Conservation (phyloP, 352 stramenopile species). For the Globisporangium cederbergense region DNA sequence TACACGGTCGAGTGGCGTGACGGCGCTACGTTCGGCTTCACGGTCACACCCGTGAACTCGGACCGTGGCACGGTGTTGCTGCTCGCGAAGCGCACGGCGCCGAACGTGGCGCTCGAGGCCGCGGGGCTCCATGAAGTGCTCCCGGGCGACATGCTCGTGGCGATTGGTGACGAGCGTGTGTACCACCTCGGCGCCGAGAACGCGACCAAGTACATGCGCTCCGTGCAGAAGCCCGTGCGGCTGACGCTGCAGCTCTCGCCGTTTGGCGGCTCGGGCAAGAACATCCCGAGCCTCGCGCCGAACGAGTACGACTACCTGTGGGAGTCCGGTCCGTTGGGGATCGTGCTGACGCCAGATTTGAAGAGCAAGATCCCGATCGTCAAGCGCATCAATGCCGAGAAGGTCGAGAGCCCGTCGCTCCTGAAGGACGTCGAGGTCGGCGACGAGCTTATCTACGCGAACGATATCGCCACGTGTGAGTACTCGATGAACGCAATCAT, state of each 20-base stretch:
- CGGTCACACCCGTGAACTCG: conserved; percentile 63
- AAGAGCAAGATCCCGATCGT: conserved; percentile 73
- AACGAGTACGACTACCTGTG: conserved; percentile 84
- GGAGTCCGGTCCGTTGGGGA: conserved; percentile 63
- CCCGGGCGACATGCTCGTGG: conserved; percentile 69
- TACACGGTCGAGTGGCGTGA: conserved; percentile 73
- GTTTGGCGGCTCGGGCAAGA: conserved; percentile 43
- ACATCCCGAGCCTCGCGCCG: conserved; percentile 47
- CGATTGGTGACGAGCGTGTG: conserved; percentile 74
- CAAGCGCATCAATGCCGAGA: conserved; percentile 63
- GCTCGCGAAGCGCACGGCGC: conserved; percentile 48
- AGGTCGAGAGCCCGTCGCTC: conserved; percentile 41
- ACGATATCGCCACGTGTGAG: conserved; percentile 65
- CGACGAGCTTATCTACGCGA: conserved; percentile 80
- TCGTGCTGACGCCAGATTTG: conserved; percentile 66
- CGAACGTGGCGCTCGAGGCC: conserved; percentile 24
- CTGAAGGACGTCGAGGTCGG: conserved; percentile 49
- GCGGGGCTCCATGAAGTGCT: conserved; percentile 67
- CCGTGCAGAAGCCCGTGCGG: conserved; percentile 61
- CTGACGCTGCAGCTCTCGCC: conserved; percentile 68
- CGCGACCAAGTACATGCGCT: conserved; percentile 62
- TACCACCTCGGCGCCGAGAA: conserved; percentile 65
- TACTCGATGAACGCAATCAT: conserved; percentile 75
- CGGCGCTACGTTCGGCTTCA: conserved; percentile 62
- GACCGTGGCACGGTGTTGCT: conserved; percentile 63